Evolutionary conservation across 768 basidiomycete genomes (phyloP).

Genomic region (Inosperma sp.): DNA sequence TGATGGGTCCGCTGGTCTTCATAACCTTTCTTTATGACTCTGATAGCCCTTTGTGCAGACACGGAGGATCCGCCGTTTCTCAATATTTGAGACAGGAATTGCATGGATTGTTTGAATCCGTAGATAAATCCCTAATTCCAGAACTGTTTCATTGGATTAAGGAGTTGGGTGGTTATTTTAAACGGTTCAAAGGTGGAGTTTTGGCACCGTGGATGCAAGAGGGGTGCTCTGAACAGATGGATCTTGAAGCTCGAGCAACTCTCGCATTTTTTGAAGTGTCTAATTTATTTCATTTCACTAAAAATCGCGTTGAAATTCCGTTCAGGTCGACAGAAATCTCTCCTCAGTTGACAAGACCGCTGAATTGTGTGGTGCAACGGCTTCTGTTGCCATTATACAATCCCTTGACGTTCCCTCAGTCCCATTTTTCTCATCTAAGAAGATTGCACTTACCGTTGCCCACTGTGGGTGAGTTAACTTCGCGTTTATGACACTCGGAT

Average conservation of each 20-base stretch:
- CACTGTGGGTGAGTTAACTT: constrained; percentile 74
- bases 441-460: constrained; percentile 78
- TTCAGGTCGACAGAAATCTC: constrained; percentile 70
- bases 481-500: background rate
- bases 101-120: constrained; percentile 80
- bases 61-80: constrained; percentile 88
- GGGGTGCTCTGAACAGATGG: constrained; percentile 40
- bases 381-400: constrained; percentile 88
- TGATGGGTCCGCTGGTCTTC: constrained; percentile 61
- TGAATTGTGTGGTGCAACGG: constrained; percentile 81
- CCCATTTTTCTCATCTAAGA: constrained; percentile 79
- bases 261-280: constrained; percentile 85
- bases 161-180: constrained; percentile 86
- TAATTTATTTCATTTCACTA: constrained; percentile 16
- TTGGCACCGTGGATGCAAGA: constrained; percentile 62
- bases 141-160: constrained; percentile 74
- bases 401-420: constrained; percentile 74
- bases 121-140: constrained; percentile 63
- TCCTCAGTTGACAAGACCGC: constrained; percentile 59
- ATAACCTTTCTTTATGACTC: background rate
- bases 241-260: constrained; percentile 82
- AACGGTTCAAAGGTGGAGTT: constrained; percentile 78
- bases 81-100: constrained; percentile 82
- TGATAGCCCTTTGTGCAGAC: constrained; percentile 45
- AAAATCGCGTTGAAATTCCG: constrained; percentile 7